Conservation (phyloP, 331 rosid genomes). For the Arachis monticola region DNA sequence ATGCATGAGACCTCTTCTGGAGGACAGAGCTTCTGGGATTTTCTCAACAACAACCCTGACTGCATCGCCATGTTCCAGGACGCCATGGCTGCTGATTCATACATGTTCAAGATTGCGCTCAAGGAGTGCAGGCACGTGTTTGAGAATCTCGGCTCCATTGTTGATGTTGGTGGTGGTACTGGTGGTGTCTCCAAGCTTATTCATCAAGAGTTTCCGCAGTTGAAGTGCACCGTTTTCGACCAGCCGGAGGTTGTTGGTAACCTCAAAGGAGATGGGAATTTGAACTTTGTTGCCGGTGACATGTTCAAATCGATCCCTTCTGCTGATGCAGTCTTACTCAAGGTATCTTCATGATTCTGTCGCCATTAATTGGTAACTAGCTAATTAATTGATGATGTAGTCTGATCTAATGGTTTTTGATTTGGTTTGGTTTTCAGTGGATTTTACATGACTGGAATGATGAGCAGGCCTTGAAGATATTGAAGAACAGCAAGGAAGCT, state of each 20-base stretch:
- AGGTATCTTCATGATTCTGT: constrained; percentile 38
- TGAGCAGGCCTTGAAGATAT: constrained; percentile 47
- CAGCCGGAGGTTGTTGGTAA: constrained; percentile 54
- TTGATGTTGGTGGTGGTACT: constrained; percentile 59
- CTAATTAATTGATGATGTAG: no score
- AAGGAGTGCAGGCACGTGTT: constrained; percentile 47
- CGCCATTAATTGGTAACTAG: no score
- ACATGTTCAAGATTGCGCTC: constrained; percentile 49
- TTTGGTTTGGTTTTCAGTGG: constrained; percentile 39
- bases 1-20: constrained; percentile 48
- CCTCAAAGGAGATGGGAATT: constrained; percentile 28
- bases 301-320: constrained; percentile 61
- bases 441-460: constrained; percentile 52
- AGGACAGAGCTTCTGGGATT: constrained; percentile 49
- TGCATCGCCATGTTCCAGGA: constrained; percentile 28
- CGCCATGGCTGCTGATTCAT: constrained; percentile 57
- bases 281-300: constrained; percentile 62
- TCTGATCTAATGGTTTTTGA: not conserved
- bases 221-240: constrained; percentile 61
- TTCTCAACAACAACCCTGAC: constrained; percentile 19
- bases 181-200: constrained; percentile 44
- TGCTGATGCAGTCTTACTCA: constrained; percentile 58
- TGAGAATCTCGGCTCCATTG: constrained; percentile 47
- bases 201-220: constrained; percentile 47
- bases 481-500: constrained; percentile 61